These are phyloP conservation scores for Cucurbita argyrosperma DNA, from an alignment of 306 rosid genomes.

Conservation along the genomic window DNA sequence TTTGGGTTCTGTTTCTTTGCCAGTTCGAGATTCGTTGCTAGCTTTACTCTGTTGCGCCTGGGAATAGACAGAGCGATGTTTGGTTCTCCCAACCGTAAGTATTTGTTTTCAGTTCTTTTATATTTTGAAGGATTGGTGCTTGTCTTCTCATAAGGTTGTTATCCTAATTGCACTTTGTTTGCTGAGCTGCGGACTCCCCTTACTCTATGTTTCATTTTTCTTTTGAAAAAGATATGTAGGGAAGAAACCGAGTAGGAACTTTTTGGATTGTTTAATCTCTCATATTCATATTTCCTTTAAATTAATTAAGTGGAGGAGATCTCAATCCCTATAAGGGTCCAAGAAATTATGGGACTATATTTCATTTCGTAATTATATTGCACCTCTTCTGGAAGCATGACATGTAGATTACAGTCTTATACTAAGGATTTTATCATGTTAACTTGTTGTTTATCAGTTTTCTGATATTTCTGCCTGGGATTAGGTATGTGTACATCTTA, in stretches of 20 bases:
- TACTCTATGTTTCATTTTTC: not conserved
- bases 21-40: not conserved
- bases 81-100: slow-evolving; percentile 72
- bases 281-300: not conserved
- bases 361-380: not conserved
- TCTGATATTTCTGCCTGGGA: not conserved
- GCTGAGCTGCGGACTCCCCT: not conserved
- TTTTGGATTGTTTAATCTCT: not conserved
- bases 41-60: not conserved
- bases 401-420: not conserved
- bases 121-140: not conserved
- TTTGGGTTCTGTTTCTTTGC: not conserved
- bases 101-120: not conserved
- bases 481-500: not conserved
- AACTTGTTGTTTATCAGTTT: not conserved
- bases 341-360: not conserved
- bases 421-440: not conserved
- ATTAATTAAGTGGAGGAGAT: not conserved
- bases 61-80: slow-evolving; percentile 32
- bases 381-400: not conserved
- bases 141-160: not conserved
- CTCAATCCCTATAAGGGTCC: no score
- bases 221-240: not conserved
- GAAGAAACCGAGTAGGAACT: not conserved
- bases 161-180: not conserved